Base-by-base conservation (phyloP, 2,329 filamentous ascomycete genomes). In the Myriosclerotinia curreyana region DNA sequence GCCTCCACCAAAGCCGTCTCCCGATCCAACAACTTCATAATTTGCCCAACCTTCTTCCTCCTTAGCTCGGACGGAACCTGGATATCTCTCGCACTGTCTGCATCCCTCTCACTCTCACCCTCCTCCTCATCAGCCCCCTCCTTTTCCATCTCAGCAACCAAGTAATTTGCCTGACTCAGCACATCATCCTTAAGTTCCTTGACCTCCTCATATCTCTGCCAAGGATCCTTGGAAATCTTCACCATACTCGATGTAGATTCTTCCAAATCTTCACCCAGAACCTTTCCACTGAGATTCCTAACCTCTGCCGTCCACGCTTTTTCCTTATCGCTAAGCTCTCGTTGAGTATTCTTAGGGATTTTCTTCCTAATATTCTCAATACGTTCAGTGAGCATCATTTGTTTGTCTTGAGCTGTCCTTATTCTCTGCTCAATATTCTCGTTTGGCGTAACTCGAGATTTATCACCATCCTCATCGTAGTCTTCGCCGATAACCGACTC, bases 1-100 rank as follows among this genome's bases (percentile, higher is more conserved):
- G 85, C 87, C 69, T 90, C 87, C 8, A 91, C 84, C 70, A 91
- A 75, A 6, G 86, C 86, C 54, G 83, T 83, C 76, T 91, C 87
- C 36, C 88, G 79, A 64, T 88, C 85, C 68, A 91, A 76, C 66
- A 90, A 75, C 36, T 77, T 77, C 75, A 85, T 85, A 28, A 91
- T 85, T 73, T 89, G 83, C 64, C 80, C 79, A 68, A 90, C 75
- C 76, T 89, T 89, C 59, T 80, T 82, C 75, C 81, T 83, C 65
- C 86, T 80, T 65, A 89, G 81, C 62, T 86, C 84, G 25, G 80
- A 77, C 15, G 86, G 83, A 62, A 89, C 84, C 64, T 72, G 71
- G 6, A 75, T 44, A 60, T 64, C 66, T 31, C 34, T 51, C 31
- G 53, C 20, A 28, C 44, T 49, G 67, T 66, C 67, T 67, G 63